Percentiles rank a stretch among this genome's conserved stretches.
These are phyloP conservation scores for Trametes polyzona DNA, from an alignment of 1,284 basidiomycete species.

Conservation along the genomic window DNA sequence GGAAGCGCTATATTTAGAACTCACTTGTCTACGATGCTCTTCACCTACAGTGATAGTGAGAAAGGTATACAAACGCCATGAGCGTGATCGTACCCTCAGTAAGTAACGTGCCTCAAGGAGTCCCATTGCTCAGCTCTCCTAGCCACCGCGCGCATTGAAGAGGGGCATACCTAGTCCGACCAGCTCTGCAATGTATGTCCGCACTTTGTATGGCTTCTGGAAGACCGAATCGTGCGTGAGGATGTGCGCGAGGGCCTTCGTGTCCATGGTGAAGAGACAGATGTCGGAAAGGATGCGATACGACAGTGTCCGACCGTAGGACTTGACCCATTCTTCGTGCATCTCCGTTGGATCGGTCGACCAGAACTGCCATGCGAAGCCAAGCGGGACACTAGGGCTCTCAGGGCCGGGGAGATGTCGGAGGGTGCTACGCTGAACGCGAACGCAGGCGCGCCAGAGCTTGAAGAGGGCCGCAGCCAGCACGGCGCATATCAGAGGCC, in stretches of 20 bases:
- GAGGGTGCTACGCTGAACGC: slow-evolving; percentile 26
- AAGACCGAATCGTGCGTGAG: slow-evolving; percentile 37
- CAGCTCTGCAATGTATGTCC: slow-evolving; percentile 27
- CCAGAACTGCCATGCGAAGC: slow-evolving; percentile 39
- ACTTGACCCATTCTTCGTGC: slow-evolving; percentile 25
- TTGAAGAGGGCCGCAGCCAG: slow-evolving; percentile 11
- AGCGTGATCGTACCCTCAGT: slow-evolving; percentile 13
- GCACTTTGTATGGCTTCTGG: slow-evolving; percentile 35
- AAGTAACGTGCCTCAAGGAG: slow-evolving; percentile 12
- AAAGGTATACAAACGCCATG: not conserved
- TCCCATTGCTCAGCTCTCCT: not conserved
- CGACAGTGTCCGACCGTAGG: slow-evolving; percentile 24
- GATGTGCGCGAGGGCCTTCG: slow-evolving; percentile 40
- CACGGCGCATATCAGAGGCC: slow-evolving; percentile 10
- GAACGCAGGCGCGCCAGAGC: not conserved
- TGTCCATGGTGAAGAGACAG: slow-evolving; percentile 38
- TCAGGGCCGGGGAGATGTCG: slow-evolving; percentile 53
- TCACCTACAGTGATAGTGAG: slow-evolving; percentile 12
- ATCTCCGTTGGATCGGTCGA: slow-evolving; percentile 16
- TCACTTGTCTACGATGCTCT: slow-evolving; percentile 22
- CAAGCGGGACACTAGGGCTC: slow-evolving; percentile 51
- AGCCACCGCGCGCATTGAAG: too few species aligned
- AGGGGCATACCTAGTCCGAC: slow-evolving; percentile 35
- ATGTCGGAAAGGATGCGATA: slow-evolving; percentile 22
- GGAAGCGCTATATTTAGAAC: not conserved